Percentiles rank a stretch among this genome's conserved stretches.
phyloP scores from a whole-genome alignment of 1,284 basidiomycete species.

The Stygiomarasmius scandens region DNA sequence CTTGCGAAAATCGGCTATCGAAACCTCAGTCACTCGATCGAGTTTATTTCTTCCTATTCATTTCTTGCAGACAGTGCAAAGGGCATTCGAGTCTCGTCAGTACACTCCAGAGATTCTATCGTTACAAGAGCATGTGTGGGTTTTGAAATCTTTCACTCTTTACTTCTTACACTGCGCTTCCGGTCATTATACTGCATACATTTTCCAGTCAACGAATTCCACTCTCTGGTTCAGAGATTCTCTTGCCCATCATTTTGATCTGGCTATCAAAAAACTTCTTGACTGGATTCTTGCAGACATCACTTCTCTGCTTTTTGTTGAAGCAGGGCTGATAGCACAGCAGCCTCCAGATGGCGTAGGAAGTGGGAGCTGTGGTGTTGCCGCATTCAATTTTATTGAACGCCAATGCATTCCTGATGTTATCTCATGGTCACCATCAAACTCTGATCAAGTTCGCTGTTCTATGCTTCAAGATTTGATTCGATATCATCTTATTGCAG shows the following conservation, averaged over 20 bases:
- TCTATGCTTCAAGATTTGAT: not conserved
- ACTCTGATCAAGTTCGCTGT: not conserved
- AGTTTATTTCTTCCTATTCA: not conserved
- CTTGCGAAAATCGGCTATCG: conserved; percentile 14
- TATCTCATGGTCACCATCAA: not conserved
- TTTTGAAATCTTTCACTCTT: not conserved
- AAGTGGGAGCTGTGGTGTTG: conserved; percentile 24
- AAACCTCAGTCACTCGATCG: not conserved
- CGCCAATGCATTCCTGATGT: not conserved
- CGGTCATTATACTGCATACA: conserved; percentile 1
- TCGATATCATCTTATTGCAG: not conserved
- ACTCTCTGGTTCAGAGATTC: not conserved
- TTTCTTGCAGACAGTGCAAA: not conserved
- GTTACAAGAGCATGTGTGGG: not conserved
- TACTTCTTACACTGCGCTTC: not conserved
- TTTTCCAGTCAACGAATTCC: not conserved
- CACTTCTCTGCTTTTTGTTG: not conserved
- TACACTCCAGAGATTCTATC: not conserved
- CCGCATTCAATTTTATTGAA: conserved; percentile 21
- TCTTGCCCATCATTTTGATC: not conserved
- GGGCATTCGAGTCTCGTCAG: not conserved
- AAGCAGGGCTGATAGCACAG: conserved; percentile 10
- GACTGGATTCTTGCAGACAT: conserved; percentile 1
- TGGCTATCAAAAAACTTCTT: not conserved
- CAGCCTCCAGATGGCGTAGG: conserved; percentile 11